phyloP scores from a whole-genome alignment of 176 grass and related monocot species.

The Eleusine indica region DNA sequence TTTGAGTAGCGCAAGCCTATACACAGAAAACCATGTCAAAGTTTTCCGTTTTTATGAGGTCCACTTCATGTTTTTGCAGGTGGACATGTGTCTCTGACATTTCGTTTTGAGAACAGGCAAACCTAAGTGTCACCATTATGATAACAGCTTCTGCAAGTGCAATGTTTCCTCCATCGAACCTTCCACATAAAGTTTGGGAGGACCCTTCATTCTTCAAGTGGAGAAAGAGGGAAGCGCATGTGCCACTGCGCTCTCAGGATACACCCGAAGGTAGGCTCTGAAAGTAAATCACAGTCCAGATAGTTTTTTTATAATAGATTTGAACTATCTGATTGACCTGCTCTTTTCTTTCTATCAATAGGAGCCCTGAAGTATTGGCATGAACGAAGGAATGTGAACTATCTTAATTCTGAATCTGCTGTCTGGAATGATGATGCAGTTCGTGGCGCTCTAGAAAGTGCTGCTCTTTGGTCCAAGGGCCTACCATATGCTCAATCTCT shows the following conservation, averaged over 20 bases:
- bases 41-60: not conserved
- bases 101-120: conserved; percentile 9
- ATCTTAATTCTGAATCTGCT: conserved; percentile 63
- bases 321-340: not conserved
- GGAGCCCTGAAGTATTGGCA: conserved; percentile 88
- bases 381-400: conserved; percentile 70
- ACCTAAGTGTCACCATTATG: conserved; percentile 42
- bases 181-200: conserved; percentile 73
- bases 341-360: conserved; percentile 35
- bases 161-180: conserved; percentile 35
- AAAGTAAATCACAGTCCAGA: not conserved
- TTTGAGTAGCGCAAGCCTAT: not conserved
- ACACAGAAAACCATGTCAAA: not conserved
- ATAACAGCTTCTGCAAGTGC: conserved; percentile 42
- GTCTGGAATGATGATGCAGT: conserved; percentile 80
- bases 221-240: conserved; percentile 91
- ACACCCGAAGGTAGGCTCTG: conserved; percentile 63
- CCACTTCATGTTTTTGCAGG: conserved; percentile 11
- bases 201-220: conserved; percentile 90
- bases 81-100: conserved; percentile 16
- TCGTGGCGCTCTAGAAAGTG: conserved; percentile 58
- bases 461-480: conserved; percentile 66
- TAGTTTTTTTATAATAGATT: not conserved
- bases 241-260: conserved; percentile 81
- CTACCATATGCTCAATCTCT: conserved; percentile 78